These are phyloP conservation scores for Yamadazyma endophytica DNA, from an alignment of 805 yeast species.

Conservation along the genomic window DNA sequence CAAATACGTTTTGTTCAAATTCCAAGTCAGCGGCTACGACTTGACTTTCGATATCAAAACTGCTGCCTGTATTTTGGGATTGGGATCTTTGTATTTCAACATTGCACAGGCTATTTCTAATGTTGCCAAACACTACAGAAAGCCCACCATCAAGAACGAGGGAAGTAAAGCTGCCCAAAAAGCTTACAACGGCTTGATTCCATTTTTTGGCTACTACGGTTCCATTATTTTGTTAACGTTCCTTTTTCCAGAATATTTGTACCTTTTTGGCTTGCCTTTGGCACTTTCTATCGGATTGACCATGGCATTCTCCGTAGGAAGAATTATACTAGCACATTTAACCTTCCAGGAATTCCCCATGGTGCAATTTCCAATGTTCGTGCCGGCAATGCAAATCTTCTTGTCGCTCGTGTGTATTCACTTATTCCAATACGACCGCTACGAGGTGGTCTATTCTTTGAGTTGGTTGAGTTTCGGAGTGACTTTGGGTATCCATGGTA, in stretches of 20 bases:
- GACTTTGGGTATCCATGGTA: conserved; percentile 61
- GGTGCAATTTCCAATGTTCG: conserved; percentile 62
- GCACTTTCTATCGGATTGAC: conserved; percentile 68
- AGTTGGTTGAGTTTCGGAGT: conserved; percentile 66
- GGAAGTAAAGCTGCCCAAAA: conserved; percentile 35
- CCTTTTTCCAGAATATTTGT: conserved; percentile 50
- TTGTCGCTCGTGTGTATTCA: conserved; percentile 29
- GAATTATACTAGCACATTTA: conserved; percentile 83
- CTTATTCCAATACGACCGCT: conserved; percentile 36
- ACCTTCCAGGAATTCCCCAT: conserved; percentile 76
- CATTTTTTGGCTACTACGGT: conserved; percentile 56
- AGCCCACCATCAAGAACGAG: conserved; percentile 16
- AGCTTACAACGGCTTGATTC: conserved; percentile 54
- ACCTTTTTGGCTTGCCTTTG: conserved; percentile 48
- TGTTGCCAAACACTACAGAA: conserved; percentile 45
- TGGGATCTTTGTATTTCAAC: conserved; percentile 56
- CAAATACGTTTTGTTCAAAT: conserved; percentile 40
- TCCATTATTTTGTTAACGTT: conserved; percentile 45
- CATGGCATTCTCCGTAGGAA: conserved; percentile 83
- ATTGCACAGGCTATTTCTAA: conserved; percentile 63
- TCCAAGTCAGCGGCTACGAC: conserved; percentile 21
- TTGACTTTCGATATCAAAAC: conserved; percentile 8
- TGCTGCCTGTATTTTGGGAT: conserved; percentile 42
- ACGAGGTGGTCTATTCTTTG: conserved; percentile 44
- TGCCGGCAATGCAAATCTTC: conserved; percentile 53